Conservation (phyloP, 306 rosid species). For the Bauhinia variegata region DNA sequence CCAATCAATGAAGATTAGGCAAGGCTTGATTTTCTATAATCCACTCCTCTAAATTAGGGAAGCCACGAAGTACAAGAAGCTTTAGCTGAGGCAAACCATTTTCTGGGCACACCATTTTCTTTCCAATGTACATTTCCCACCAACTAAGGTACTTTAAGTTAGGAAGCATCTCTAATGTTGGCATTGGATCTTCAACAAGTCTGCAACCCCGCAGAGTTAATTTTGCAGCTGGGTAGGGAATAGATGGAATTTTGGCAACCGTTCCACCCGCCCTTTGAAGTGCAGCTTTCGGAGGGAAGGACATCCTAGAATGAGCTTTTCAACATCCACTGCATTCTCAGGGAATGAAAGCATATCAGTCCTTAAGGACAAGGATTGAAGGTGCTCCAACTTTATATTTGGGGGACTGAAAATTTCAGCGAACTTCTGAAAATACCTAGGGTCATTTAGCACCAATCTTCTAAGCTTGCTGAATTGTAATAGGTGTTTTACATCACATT, state of each 20-base stretch:
- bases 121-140: slow-evolving; percentile 44
- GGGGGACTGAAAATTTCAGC: slow-evolving; percentile 38
- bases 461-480: slow-evolving; percentile 42
- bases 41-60: slow-evolving; percentile 51
- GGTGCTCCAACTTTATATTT: slow-evolving; percentile 27
- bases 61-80: slow-evolving; percentile 29
- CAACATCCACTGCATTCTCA: slow-evolving; percentile 35
- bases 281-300: slow-evolving; percentile 47
- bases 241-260: slow-evolving; percentile 3
- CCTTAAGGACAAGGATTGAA: slow-evolving; percentile 46
- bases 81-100: slow-evolving; percentile 55
- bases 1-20: slow-evolving; percentile 34
- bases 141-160: slow-evolving; percentile 43
- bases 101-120: slow-evolving; percentile 40
- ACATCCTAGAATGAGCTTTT: slow-evolving; percentile 42
- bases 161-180: slow-evolving; percentile 45
- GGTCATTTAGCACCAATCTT: slow-evolving; percentile 53
- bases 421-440: slow-evolving; percentile 44
- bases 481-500: slow-evolving; percentile 42
- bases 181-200: slow-evolving; percentile 51
- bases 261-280: slow-evolving; percentile 32
- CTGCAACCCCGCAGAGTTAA: slow-evolving; percentile 38
- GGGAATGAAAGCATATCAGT: slow-evolving; percentile 49
- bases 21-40: slow-evolving; percentile 47
- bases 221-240: slow-evolving; percentile 39